Conservation (phyloP, 257 asterid genomes). For the Misopates orontium region DNA sequence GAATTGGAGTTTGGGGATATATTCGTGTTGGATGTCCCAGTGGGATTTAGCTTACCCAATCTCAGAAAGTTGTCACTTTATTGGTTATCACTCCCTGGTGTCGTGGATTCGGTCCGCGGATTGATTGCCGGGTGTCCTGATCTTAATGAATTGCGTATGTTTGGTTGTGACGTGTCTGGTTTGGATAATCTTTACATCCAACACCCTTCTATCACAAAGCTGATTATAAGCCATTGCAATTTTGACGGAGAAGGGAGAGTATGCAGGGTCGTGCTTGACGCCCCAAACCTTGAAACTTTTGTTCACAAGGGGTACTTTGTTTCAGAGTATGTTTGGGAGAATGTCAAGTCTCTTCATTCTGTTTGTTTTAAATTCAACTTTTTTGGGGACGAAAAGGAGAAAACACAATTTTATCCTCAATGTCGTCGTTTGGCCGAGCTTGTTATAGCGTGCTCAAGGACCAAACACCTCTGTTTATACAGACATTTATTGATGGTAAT, state of each 20-base stretch:
- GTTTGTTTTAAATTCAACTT: background rate
- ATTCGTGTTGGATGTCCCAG: background rate
- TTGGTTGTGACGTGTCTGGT: background rate
- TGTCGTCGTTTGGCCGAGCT: background rate
- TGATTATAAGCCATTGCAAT: background rate
- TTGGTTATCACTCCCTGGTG: background rate
- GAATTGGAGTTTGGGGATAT: no score
- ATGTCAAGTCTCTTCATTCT: background rate
- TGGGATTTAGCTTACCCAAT: background rate
- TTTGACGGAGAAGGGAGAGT: background rate
- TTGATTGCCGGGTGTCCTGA: conserved; percentile 7
- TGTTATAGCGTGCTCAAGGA: background rate
- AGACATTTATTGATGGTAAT: background rate
- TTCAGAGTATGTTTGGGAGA: background rate
- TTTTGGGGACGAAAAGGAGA: background rate
- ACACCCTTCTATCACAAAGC: background rate
- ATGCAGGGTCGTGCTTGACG: background rate
- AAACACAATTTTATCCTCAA: background rate
- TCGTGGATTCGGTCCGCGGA: background rate
- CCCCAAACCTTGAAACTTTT: conserved; percentile 8
- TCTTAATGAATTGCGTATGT: background rate
- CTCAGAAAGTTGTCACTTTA: background rate
- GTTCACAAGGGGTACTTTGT: background rate
- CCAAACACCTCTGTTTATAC: background rate
- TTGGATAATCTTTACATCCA: background rate